Base-by-base conservation (phyloP, 768 basidiomycete genomes). In the Tremella yokohamensis region DNA sequence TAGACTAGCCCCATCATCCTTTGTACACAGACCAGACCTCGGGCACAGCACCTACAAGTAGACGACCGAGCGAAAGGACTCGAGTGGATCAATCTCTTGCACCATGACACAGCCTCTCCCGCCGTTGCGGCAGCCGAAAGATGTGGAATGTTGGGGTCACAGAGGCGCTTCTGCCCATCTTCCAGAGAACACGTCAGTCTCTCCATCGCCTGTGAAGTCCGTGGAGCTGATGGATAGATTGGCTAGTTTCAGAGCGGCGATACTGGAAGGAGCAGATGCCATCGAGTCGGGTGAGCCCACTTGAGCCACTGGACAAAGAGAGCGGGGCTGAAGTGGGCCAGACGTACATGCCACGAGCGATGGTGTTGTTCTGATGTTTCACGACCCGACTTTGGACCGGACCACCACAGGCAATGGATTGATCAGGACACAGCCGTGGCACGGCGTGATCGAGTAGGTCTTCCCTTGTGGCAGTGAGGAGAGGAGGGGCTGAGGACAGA, bases 351-450 rank as follows among this genome's bases (percentile, higher is more conserved):
- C 65, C 16, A 73, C 71, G 0, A 69, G 68, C 8, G 75, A 76
- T 34, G 71, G 70, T 8, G 65, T 72, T n/a, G 51, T 77, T 3
- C 53, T 78, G 48, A 75, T 78, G 71, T 77, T 78, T 45, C 77
- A 78, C 53, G 77, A 78, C 59, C 71, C 76, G 0, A 69, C 68
- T 2, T 54, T 78, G 38, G 76, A 76, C 52, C 49, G 77, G n/a
- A 78, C 77, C 13, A 77, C 76, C 1, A 69, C 64, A n/a, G 77
- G 76, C 4, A 73, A 57, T 11, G 77, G 77, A 1, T 49, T 64
- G 40, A 76, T 76, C 52, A 67, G 65, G 26, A 60, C 61, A 16
- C 74, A 77, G 37, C 65, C 68, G 8, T 78, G 74, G 77, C 40
- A 61, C 3, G 76, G 68, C 13, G 73, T 64, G 1, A 75, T 76